Evolutionary conservation across 2,329 filamentous ascomycete species (phyloP).

Genomic region (Cyphellophora europaea): DNA sequence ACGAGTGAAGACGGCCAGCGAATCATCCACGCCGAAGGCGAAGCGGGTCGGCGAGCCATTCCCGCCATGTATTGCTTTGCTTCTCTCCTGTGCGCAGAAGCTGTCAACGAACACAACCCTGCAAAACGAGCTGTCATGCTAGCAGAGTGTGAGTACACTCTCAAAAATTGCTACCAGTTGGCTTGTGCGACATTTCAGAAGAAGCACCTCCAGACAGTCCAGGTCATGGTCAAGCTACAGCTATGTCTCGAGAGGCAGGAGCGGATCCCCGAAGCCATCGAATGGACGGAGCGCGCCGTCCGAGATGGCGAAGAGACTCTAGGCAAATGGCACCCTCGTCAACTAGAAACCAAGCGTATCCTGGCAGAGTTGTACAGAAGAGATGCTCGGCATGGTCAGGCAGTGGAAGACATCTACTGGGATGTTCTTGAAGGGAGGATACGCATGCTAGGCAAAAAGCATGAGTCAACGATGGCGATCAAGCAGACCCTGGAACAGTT

Average conservation of each 20-base stretch:
- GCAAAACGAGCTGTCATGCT: constrained; percentile 3
- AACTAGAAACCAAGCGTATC: constrained; percentile 11
- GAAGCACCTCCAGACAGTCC: constrained; percentile 13
- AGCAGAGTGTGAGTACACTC: constrained; percentile 4
- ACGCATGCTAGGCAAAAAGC: constrained; percentile 15
- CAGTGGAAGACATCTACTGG: constrained; percentile 12
- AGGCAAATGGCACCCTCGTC: constrained; percentile 14
- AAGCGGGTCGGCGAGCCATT: neutral
- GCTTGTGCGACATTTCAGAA: neutral
- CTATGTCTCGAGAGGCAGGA: constrained; percentile 9
- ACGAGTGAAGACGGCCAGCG: neutral
- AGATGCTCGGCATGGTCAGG: constrained; percentile 3
- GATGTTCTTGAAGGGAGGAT: constrained; percentile 13
- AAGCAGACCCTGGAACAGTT: constrained; percentile 9
- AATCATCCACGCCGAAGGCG: neutral
- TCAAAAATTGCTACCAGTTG: constrained; percentile 4
- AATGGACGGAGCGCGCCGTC: constrained; percentile 9
- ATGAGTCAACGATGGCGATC: constrained; percentile 11
- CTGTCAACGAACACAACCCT: neutral
- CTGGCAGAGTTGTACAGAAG: constrained; percentile 9
- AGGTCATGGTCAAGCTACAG: constrained; percentile 12
- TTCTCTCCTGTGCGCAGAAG: neutral
- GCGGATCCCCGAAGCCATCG: constrained; percentile 13
- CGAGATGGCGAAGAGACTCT: constrained; percentile 12
- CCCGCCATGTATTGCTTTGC: neutral